Evolutionary conservation across 768 basidiomycete genomes (phyloP).

Genomic region (Boletus sp.): DNA sequence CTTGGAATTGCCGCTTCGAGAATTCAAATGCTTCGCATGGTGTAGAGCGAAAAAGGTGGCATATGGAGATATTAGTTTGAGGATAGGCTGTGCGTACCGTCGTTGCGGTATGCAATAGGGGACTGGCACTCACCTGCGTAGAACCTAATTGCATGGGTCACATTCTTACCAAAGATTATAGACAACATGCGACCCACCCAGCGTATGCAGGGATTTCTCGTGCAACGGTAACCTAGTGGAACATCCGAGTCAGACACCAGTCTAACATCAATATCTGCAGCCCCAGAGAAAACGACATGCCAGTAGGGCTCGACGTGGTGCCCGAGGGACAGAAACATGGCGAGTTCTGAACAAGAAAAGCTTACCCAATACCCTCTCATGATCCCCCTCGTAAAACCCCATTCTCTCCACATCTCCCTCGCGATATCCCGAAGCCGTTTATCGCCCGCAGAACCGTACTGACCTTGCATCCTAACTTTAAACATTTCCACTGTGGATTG

Average conservation of each 20-base stretch:
- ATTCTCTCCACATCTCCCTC: conserved; percentile 80
- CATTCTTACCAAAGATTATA: neutral
- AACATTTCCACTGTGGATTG: conserved; percentile 83
- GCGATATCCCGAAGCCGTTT: conserved; percentile 71
- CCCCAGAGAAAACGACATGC: neutral
- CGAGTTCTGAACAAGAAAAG: conserved; percentile 8
- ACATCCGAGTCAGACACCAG: neutral
- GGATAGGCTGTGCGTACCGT: neutral
- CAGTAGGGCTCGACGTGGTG: neutral
- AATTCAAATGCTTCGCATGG: conserved; percentile 71
- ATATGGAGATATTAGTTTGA: neutral
- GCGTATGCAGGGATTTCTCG: conserved; percentile 97
- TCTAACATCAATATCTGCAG: neutral
- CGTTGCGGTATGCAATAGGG: neutral
- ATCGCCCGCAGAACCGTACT: conserved; percentile 80
- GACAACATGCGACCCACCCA: conserved; percentile 38
- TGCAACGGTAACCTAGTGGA: conserved; percentile 72
- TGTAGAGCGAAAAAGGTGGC: neutral
- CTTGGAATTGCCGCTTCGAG: conserved; percentile 72
- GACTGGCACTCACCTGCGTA: conserved; percentile 48
- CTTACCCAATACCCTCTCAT: conserved; percentile 97
- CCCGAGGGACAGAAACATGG: neutral
- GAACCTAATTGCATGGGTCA: conserved; percentile 43
- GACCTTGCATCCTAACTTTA: conserved; percentile 97
- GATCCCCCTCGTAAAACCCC: conserved; percentile 83